A percentile compares a stretch with the other conserved stretches of the same genome.
phyloP scores from a whole-genome alignment of 768 basidiomycete species.

The Psilocybe cyanescens region DNA sequence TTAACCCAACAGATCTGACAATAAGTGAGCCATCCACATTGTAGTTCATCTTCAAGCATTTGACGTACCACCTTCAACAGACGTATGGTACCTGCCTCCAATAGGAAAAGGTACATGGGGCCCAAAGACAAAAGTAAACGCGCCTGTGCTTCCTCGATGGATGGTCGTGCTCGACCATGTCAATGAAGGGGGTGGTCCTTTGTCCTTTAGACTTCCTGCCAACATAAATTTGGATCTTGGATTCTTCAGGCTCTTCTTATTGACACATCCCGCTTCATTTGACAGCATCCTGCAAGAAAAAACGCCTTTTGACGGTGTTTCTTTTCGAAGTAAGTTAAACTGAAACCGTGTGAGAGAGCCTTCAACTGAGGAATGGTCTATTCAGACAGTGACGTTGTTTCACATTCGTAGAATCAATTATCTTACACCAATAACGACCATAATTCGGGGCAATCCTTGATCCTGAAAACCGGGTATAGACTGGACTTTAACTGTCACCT shows the following conservation, averaged over 20 bases:
- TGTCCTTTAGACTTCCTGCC: constrained; percentile 31
- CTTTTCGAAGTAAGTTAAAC: background rate
- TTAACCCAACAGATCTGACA: constrained; percentile 40
- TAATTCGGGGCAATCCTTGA: too few relatives aligned
- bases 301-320: constrained; percentile 3
- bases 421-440: too few relatives aligned
- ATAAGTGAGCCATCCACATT: constrained; percentile 31
- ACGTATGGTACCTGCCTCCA: constrained; percentile 31
- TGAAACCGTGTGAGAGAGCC: background rate
- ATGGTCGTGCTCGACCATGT: constrained; percentile 45
- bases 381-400: constrained; percentile 6
- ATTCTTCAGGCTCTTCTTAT: constrained; percentile 46
- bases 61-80: constrained; percentile 10
- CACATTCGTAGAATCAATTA: background rate
- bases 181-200: constrained; percentile 32
- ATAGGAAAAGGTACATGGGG: constrained; percentile 28
- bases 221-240: constrained; percentile 40
- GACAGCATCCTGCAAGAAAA: constrained; percentile 31
- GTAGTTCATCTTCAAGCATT: background rate
- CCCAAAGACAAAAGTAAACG: constrained; percentile 24
- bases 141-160: constrained; percentile 27
- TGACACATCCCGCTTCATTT: constrained; percentile 38
- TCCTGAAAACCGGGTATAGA: too few relatives aligned
- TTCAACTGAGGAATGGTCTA: background rate
- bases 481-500: too few relatives aligned